Base-by-base conservation (phyloP, 2,329 filamentous ascomycete genomes). In the Lachnellula subtilissima region DNA sequence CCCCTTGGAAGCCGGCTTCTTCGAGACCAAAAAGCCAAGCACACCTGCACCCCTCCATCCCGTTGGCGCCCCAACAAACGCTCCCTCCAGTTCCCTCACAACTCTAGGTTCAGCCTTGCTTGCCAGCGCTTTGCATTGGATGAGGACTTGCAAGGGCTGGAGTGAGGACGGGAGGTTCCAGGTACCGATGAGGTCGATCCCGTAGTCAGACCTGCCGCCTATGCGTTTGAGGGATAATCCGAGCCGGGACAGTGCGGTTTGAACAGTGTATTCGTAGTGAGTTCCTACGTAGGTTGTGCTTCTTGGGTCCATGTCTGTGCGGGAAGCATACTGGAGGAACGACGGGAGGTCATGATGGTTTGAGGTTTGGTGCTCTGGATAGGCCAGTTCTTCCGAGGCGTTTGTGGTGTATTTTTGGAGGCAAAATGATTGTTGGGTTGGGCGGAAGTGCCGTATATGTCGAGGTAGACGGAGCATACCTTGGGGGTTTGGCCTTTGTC, bases 71-170 rank as follows among this genome's bases (percentile, higher is more conserved):
- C 84, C 85, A 1, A 79, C 78, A 66, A 94, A 88, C 0, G 90
- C 83, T 3, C 93, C 93, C 67, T 91, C 88, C 3, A 93, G 78
- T 73, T 93, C 89, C n/a, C 89, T 81, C 8, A 90, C 73, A 48
- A 84, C 74, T 35, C 78, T 73, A 0, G 89, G 88, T 3, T 64
- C 65, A 0, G 82, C 76, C 47, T 76, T 75, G 55, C 74, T 73
- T 17, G 74, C 69, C 14, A 80, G 75, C 1, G 78, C 81, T 70
- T 93, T 94, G 77, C 89, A 93, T 69, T 93, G 89, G 17, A 82
- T 68, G 17, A 83, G 69, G 1, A 81, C 72, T 48, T 73, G 76
- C 36, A 84, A 64, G 1, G 75, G 71, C 1, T 66, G 62, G 8
- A 69, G 54, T 2, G 69, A 63, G 1, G 70, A 72, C 0, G 83